A percentile compares a stretch with the other conserved stretches of the same genome.
phyloP scores from a whole-genome alignment of 345 rosid species.

The Eucalyptus victrix region DNA sequence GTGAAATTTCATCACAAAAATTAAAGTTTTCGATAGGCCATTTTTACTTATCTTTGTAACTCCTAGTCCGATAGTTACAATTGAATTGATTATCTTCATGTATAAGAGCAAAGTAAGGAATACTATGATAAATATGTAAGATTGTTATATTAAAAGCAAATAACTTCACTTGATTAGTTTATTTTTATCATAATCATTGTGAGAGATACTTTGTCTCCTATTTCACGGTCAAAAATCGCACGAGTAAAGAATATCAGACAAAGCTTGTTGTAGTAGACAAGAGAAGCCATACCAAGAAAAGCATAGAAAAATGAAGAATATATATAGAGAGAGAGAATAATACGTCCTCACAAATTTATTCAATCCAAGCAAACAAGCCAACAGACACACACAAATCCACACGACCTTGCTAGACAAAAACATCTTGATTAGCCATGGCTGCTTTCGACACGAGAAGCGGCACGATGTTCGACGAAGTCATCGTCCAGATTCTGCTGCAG shows the following conservation, averaged over 20 bases:
- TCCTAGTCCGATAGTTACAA: rapidly evolving
- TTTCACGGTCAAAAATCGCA: rapidly evolving
- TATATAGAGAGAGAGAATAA: too few species aligned
- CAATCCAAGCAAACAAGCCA: not conserved
- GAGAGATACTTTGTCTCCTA: rapidly evolving
- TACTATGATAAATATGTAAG: not conserved
- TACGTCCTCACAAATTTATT: rapidly evolving
- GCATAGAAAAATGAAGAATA: too few species aligned
- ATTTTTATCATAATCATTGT: not conserved
- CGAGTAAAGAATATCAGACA: rapidly evolving
- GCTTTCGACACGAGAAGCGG: rapidly evolving
- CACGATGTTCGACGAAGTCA: rapidly evolving
- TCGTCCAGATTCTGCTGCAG: rapidly evolving
- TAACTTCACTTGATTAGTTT: rapidly evolving
- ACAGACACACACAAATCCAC: not conserved
- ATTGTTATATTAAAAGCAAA: rapidly evolving
- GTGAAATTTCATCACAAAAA: not conserved
- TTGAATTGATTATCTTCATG: too few species aligned
- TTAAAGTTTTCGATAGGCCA: too few species aligned
- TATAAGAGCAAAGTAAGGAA: not conserved
- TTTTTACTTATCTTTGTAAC: rapidly evolving
- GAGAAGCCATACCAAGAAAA: too few species aligned
- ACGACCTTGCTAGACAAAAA: rapidly evolving
- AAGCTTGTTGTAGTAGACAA: rapidly evolving
- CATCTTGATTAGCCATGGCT: not conserved